phyloP scores from a whole-genome alignment of 306 rosid genomes.

The Rosa rugosa region DNA sequence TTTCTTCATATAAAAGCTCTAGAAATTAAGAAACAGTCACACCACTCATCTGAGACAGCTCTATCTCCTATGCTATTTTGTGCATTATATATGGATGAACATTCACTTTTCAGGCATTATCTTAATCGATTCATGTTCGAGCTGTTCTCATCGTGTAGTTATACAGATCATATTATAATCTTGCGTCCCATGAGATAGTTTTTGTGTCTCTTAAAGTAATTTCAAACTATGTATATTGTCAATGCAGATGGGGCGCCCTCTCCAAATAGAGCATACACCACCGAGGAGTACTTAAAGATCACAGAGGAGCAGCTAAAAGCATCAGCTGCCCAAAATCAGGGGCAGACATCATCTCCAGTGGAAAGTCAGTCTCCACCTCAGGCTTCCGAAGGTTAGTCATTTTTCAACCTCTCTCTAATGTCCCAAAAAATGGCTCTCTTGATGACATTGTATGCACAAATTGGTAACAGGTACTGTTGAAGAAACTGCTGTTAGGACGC shows the following conservation, averaged over 20 bases:
- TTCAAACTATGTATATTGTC: slow-evolving; percentile 12
- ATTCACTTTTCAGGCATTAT: not conserved
- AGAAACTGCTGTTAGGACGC: slow-evolving; percentile 44
- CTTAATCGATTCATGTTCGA: not conserved
- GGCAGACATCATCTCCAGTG: slow-evolving; percentile 35
- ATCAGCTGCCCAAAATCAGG: slow-evolving; percentile 48
- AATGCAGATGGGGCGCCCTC: slow-evolving; percentile 47
- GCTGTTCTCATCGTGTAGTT: not conserved
- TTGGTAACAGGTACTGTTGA: slow-evolving; percentile 32
- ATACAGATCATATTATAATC: not conserved
- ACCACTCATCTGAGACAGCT: not conserved
- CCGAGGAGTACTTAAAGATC: slow-evolving; percentile 78
- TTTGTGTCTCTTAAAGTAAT: slow-evolving; percentile 12
- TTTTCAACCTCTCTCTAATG: not conserved
- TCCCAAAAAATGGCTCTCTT: not conserved
- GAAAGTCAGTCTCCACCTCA: slow-evolving; percentile 44
- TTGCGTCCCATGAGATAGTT: not conserved
- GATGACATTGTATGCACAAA: not conserved
- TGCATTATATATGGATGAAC: not conserved
- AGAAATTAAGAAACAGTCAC: not conserved
- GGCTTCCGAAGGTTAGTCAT: slow-evolving; percentile 54
- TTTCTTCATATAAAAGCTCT: not conserved
- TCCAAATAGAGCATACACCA: slow-evolving; percentile 57
- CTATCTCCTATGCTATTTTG: not conserved
- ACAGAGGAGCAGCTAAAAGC: slow-evolving; percentile 86